phyloP scores from a whole-genome alignment of 257 asterid genomes.

The Cynanchum wilfordii region DNA sequence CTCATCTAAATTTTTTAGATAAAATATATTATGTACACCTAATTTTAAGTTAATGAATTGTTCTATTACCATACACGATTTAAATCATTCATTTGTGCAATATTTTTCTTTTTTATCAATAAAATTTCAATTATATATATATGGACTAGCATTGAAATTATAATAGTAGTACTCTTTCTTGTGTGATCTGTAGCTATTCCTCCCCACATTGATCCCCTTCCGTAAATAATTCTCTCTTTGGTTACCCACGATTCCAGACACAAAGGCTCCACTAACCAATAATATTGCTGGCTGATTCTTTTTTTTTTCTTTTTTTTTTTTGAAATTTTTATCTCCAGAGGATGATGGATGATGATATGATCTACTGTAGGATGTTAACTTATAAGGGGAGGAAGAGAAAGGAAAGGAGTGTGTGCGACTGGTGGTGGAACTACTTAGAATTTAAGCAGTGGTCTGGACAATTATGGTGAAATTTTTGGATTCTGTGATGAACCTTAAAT shows the following conservation, averaged over 20 bases:
- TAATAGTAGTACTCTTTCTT: neutral
- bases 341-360: neutral
- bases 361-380: neutral
- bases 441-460: neutral
- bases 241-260: slow-evolving; percentile 19
- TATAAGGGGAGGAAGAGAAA: too few relatives aligned
- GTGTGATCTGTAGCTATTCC: neutral
- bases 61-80: too few relatives aligned
- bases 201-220: neutral
- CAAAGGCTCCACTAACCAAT: slow-evolving; percentile 22
- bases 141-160: neutral
- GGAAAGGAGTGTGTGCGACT: too few relatives aligned
- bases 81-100: too few relatives aligned
- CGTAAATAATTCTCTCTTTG: slow-evolving; percentile 7
- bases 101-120: too few relatives aligned
- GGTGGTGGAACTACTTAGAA: neutral
- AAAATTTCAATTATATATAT: too few relatives aligned
- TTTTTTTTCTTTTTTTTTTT: too few relatives aligned
- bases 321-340: neutral
- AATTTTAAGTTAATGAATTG: too few relatives aligned
- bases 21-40: too few relatives aligned
- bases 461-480: neutral
- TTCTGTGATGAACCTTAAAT: neutral
- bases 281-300: slow-evolving; percentile 16
- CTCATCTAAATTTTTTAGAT: too few relatives aligned